Conservation (phyloP, 2,329 filamentous ascomycete genomes). For the Fusarium agapanthi region DNA sequence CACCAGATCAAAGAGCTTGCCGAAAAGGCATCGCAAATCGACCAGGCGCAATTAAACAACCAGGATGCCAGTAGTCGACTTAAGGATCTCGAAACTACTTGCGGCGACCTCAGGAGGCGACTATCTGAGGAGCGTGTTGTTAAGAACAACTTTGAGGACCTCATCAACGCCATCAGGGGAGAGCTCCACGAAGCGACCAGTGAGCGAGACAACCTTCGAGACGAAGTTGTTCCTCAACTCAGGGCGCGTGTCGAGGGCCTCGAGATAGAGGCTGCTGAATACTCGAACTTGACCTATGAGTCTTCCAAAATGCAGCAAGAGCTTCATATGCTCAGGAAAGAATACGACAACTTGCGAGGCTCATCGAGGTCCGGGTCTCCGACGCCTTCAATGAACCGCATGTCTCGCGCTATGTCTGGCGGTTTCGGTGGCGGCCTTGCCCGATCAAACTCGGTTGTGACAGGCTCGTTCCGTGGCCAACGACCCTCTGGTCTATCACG, state of each 20-base stretch:
- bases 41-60: conserved; percentile 63
- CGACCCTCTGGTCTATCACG: conserved; percentile 60
- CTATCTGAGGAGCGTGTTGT: conserved; percentile 85
- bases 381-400: conserved; percentile 38
- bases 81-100: conserved; percentile 79
- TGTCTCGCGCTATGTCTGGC: conserved; percentile 49
- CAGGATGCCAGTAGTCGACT: conserved; percentile 68
- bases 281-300: conserved; percentile 79
- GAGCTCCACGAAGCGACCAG: conserved; percentile 85
- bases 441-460: conserved; percentile 73
- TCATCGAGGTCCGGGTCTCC: conserved; percentile 38
- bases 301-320: conserved; percentile 89
- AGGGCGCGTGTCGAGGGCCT: conserved; percentile 79
- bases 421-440: conserved; percentile 67
- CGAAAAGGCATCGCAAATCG: conserved; percentile 74
- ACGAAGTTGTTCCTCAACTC: conserved; percentile 85
- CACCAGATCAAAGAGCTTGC: conserved; percentile 85
- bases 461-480: conserved; percentile 56
- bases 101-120: conserved; percentile 84
- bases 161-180: conserved; percentile 82
- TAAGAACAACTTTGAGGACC: conserved; percentile 93
- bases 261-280: conserved; percentile 76
- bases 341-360: conserved; percentile 69
- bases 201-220: conserved; percentile 89
- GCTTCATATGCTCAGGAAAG: conserved; percentile 72